A percentile compares a stretch with the other conserved stretches of the same genome.
These are phyloP conservation scores for Wickerhamomyces subpelliculosus DNA, from an alignment of 805 yeast species.

Conservation along the genomic window DNA sequence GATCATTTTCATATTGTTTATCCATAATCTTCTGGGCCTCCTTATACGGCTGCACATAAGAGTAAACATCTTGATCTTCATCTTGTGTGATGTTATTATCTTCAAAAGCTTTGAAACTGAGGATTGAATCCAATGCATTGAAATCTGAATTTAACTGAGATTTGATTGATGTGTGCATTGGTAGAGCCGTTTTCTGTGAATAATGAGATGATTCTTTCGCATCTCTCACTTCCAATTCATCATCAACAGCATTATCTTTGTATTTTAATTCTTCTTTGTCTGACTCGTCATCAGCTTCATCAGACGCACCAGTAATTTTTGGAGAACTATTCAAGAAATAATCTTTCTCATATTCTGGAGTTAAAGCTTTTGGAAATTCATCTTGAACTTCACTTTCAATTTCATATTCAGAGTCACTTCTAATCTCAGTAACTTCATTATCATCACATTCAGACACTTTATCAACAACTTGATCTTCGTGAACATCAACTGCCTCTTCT, in stretches of 20 bases:
- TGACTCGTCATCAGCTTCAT: not conserved
- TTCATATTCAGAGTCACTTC: no score
- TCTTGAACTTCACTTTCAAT: not conserved
- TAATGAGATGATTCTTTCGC: no score
- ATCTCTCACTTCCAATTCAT: slow-evolving; percentile 2
- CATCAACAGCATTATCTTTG: slow-evolving; percentile 4
- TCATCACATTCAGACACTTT: not conserved
- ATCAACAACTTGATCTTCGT: no score
- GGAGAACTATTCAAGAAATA: not conserved
- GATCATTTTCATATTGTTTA: slow-evolving; percentile 13
- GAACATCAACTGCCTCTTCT: no score
- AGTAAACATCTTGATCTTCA: slow-evolving; percentile 2
- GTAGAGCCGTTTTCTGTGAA: no score
- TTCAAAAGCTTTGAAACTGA: slow-evolving; percentile 9
- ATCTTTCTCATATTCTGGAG: not conserved
- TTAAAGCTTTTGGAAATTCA: not conserved
- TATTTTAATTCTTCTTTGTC: no score
- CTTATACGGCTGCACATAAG: not conserved
- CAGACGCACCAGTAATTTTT: slow-evolving; percentile 1
- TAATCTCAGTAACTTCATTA: not conserved
- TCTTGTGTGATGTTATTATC: no score
- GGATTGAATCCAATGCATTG: not conserved
- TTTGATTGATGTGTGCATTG: not conserved
- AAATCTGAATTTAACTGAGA: not conserved
- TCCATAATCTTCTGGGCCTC: slow-evolving; percentile 12